phyloP scores from a whole-genome alignment of 805 yeast species.

The Metschnikowia arizonensis region DNA sequence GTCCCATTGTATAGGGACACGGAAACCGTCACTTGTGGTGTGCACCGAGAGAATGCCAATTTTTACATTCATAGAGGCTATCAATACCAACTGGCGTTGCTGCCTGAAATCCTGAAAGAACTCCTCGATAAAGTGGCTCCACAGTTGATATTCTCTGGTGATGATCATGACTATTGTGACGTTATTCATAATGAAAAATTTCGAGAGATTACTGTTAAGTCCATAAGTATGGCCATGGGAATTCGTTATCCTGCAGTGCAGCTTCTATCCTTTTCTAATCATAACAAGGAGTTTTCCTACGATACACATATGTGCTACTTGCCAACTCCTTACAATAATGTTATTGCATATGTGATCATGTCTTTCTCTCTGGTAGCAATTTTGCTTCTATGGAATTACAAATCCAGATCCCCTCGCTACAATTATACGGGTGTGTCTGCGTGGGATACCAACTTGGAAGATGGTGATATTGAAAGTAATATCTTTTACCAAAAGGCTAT shows the following conservation, averaged over 20 bases:
- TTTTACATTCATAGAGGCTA: constrained; percentile 20
- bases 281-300: constrained; percentile 19
- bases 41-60: constrained; percentile 18
- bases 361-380: constrained; percentile 31
- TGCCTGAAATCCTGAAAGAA: constrained; percentile 15
- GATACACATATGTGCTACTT: constrained; percentile 43
- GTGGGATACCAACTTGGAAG: constrained; percentile 10
- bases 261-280: constrained; percentile 24
- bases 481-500: constrained; percentile 24
- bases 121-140: constrained; percentile 20
- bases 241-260: constrained; percentile 40
- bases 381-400: constrained; percentile 28
- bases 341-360: constrained; percentile 33
- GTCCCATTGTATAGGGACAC: constrained; percentile 24
- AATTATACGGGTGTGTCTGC: constrained; percentile 19
- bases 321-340: constrained; percentile 44
- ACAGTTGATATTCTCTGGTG: constrained; percentile 23
- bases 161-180: constrained; percentile 27
- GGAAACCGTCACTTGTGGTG: constrained; percentile 19
- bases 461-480: constrained; percentile 11
- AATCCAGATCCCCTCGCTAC: constrained; percentile 24
- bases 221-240: constrained; percentile 41
- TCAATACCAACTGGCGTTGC: constrained; percentile 25
- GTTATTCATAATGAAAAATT: constrained; percentile 15
- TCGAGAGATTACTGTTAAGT: constrained; percentile 38